A percentile compares a stretch with the other conserved stretches of the same genome.
Conservation (phyloP, 176 grass and related monocot genomes). For the Tuctoria greenei region DNA sequence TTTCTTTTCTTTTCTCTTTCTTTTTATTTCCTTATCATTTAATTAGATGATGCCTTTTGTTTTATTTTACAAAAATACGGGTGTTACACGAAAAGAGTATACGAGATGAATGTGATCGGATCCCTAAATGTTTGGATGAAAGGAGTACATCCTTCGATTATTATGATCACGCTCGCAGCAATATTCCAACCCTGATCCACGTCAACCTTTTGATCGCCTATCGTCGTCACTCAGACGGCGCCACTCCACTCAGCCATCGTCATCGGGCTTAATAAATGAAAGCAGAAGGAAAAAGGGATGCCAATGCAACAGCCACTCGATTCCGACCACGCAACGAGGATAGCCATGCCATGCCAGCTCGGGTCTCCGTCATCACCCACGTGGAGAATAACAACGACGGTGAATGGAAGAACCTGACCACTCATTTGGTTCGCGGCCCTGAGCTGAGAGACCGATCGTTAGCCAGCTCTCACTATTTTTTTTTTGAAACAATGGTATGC, state of each 20-base stretch:
- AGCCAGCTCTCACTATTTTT: background rate
- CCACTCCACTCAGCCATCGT: no score
- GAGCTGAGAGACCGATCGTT: background rate
- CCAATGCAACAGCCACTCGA: no score
- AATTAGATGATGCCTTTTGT: no score
- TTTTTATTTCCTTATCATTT: no score
- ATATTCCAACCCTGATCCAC: background rate
- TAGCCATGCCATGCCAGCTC: background rate
- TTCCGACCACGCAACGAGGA: slow-evolving; percentile 18
- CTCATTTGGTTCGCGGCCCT: background rate
- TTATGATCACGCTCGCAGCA: background rate
- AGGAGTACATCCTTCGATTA: no score
- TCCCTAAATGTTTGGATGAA: no score
- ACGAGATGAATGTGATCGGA: no score
- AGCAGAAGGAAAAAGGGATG: background rate
- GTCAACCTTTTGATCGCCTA: background rate
- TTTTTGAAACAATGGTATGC: background rate
- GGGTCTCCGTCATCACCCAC: slow-evolving; percentile 13
- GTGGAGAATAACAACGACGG: background rate
- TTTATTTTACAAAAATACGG: no score
- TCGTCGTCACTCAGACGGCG: background rate
- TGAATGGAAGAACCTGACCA: background rate
- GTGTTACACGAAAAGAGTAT: no score
- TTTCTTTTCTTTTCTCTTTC: no score
- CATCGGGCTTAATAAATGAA: background rate